Evolutionary conservation across 306 rosid species (phyloP).

Genomic region (Corylus americana): DNA sequence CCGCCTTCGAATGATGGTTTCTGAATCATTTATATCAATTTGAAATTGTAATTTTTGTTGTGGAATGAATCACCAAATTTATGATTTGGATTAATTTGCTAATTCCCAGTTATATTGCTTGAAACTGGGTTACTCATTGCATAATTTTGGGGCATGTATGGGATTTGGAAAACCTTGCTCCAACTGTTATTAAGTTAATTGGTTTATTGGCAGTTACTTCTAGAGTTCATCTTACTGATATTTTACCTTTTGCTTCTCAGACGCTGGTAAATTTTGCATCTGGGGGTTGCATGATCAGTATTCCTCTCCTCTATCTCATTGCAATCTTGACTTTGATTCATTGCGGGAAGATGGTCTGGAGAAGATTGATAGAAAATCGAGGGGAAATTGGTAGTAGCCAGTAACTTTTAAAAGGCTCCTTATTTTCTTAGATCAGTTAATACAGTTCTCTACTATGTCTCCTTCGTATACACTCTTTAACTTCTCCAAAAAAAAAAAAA

Average conservation of each 20-base stretch:
- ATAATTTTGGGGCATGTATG: background rate
- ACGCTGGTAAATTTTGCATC: constrained; percentile 80
- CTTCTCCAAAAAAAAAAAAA: background rate
- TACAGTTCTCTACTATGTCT: background rate
- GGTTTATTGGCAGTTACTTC: constrained; percentile 8
- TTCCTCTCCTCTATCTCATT: constrained; percentile 71
- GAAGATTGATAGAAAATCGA: constrained; percentile 65
- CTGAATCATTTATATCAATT: no score
- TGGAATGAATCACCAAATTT: no score
- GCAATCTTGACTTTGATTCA: constrained; percentile 57
- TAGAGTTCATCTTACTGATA: constrained; percentile 20
- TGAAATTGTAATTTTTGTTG: no score
- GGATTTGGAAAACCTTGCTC: constrained; percentile 6
- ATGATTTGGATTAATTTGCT: no score
- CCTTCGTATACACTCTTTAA: background rate
- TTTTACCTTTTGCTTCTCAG: constrained; percentile 47
- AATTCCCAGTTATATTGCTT: background rate
- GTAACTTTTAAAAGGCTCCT: constrained; percentile 18
- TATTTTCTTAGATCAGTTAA: background rate
- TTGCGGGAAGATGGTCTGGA: constrained; percentile 89
- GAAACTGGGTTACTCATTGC: background rate
- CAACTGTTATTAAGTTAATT: background rate
- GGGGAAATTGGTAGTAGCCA: constrained; percentile 27
- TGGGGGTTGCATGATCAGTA: constrained; percentile 78
- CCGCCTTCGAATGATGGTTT: no score